Conservation (phyloP, 2,329 filamentous ascomycete genomes). For the Diaporthe sp. region DNA sequence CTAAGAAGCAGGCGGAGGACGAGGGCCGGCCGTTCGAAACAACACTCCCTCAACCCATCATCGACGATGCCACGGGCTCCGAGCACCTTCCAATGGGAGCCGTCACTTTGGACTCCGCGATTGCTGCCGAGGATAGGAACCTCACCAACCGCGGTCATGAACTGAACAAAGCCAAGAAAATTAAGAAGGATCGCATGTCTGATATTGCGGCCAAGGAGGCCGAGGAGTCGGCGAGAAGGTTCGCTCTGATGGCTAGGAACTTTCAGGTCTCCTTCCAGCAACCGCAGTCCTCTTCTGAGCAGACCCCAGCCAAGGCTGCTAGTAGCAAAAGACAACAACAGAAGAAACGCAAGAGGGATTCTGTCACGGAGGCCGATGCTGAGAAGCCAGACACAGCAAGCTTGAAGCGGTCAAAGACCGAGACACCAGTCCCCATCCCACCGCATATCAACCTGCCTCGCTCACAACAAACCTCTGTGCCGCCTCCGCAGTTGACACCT, state of each 20-base stretch:
- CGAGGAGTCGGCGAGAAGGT: slow-evolving; percentile 53
- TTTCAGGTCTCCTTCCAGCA: slow-evolving; percentile 46
- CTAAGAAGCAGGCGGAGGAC: slow-evolving; percentile 75
- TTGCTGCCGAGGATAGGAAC: slow-evolving; percentile 72
- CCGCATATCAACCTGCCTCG: slow-evolving; percentile 45
- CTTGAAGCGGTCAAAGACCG: slow-evolving; percentile 54
- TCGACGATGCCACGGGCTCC: slow-evolving; percentile 65
- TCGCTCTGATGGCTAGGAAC: slow-evolving; percentile 48
- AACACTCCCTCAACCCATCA: slow-evolving; percentile 55
- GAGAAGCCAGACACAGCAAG: slow-evolving; percentile 47
- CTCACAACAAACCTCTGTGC: slow-evolving; percentile 45
- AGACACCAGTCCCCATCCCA: slow-evolving; percentile 55
- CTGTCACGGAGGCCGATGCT: slow-evolving; percentile 46
- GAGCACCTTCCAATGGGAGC: slow-evolving; percentile 71
- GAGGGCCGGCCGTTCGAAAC: slow-evolving; percentile 73
- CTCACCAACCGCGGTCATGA: slow-evolving; percentile 82
- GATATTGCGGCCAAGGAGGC: slow-evolving; percentile 74
- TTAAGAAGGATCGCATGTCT: slow-evolving; percentile 76
- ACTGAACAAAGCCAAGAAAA: slow-evolving; percentile 82
- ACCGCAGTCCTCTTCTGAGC: slow-evolving; percentile 32
- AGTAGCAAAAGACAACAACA: slow-evolving; percentile 45
- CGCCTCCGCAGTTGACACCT: slow-evolving; percentile 39
- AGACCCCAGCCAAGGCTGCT: slow-evolving; percentile 40
- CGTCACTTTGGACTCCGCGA: slow-evolving; percentile 66
- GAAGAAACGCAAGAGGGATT: slow-evolving; percentile 53